phyloP scores from a whole-genome alignment of 139 green algal genomes.

The Pedinophyceae sp. region DNA sequence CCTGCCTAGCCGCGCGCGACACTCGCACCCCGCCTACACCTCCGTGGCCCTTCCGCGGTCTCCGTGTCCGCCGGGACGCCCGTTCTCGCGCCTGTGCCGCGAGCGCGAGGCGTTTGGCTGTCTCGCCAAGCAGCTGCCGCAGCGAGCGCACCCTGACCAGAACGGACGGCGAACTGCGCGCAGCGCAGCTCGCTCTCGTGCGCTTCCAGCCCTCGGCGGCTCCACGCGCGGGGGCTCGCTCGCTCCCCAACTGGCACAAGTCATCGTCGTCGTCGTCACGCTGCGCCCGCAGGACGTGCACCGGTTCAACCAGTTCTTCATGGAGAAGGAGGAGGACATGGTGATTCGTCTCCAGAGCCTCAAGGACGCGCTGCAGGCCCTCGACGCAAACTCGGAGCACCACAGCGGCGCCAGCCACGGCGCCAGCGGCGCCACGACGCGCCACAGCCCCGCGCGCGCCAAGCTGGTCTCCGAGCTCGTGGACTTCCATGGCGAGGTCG shows the following conservation, averaged over 20 bases:
- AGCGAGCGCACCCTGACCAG: background rate
- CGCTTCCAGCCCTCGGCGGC: background rate
- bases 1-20: too few relatives aligned
- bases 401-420: too few relatives aligned
- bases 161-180: background rate
- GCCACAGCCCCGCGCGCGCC: background rate
- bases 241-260: background rate
- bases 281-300: background rate
- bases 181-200: background rate
- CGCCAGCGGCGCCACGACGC: too few relatives aligned
- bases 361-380: background rate
- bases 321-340: background rate
- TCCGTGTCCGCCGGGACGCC: too few relatives aligned
- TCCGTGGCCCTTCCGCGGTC: too few relatives aligned
- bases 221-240: background rate
- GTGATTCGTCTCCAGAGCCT: background rate
- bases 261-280: background rate
- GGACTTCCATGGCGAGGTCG: constrained; percentile 3
- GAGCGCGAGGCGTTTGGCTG: background rate
- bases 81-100: too few relatives aligned
- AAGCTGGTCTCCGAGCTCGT: background rate
- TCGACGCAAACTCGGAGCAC: too few relatives aligned
- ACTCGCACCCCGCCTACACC: too few relatives aligned
- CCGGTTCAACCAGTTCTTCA: background rate
- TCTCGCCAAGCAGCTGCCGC: background rate